Evolutionary conservation across 179 eudicot genomes (phyloP).

Genomic region (Actinidia arguta): DNA sequence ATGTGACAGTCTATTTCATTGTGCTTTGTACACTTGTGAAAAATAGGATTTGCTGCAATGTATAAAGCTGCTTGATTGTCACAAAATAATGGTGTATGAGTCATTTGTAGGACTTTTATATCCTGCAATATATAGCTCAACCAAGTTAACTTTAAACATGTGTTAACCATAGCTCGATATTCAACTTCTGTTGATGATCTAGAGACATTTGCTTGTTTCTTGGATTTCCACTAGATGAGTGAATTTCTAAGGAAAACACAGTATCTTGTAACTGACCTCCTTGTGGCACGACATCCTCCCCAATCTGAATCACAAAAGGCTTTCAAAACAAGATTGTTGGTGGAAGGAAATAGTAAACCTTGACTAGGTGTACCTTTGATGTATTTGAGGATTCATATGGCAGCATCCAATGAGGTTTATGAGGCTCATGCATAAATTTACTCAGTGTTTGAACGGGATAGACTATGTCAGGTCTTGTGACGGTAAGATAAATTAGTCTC

Average conservation of each 20-base stretch:
- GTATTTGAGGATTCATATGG: neutral
- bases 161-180: slow-evolving; percentile 1
- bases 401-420: neutral
- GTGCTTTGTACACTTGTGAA: neutral
- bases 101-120: no score
- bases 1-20: neutral
- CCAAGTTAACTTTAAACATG: neutral
- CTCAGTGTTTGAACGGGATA: neutral
- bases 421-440: neutral
- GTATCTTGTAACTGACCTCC: neutral
- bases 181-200: neutral
- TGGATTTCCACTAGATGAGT: slow-evolving; percentile 7
- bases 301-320: neutral
- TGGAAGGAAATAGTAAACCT: neutral
- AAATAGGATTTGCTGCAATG: neutral
- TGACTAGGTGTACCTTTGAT: neutral
- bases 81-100: neutral
- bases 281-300: neutral
- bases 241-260: neutral
- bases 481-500: neutral
- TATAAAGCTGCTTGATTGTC: neutral
- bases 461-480: neutral
- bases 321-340: neutral
- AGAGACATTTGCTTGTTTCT: neutral
- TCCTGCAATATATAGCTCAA: neutral